Base-by-base conservation (phyloP, 345 rosid species). In the Eucalyptus rudis region DNA sequence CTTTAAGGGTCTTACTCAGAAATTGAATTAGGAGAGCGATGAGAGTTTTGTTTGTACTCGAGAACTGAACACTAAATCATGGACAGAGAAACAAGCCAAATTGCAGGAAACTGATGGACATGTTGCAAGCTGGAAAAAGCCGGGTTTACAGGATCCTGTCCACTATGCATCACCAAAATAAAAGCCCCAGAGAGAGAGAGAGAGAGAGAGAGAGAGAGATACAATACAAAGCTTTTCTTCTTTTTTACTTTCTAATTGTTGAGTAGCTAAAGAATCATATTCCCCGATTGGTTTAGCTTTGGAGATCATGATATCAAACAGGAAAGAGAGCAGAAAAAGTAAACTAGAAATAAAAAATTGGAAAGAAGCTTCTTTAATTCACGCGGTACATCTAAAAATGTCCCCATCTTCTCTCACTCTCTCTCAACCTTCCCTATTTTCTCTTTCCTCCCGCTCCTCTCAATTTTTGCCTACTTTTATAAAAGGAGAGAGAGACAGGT, bases 111-210 rank as follows among this genome's bases (percentile, higher is more conserved):
- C 47, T 76, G 47, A 76, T 76, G 84, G 84, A 76, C 84, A 76
- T 36, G 47, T 89, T 89, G 91, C 91, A 87, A 93, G 95, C 94
- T 91, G 93, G 94, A 94, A 93, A 95, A 91, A 90, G 91, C 95
- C 98, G 96, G 94, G 94, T 94, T 94, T 91, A 89, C 17, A 93
- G 97, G 97, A 96, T 95, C 96, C 92, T 94, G 97, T 95, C 95
- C 90, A 86, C 83, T 66, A 86, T 87, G 86, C 87, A 43, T 49
- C 56, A 19, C 64, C 87, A 86, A 86, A 52, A 86, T 33, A 33
- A 86, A 33, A 86, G 45, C 25, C 89, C 86, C 47, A 40, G 83
- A 76, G 83, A 76, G 83, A 71, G 86, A 87, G 87, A 62, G 89
- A 64, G 71, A 64, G 87, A 62, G 88, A 52, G 58, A 19, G 58